A percentile compares a stretch with the other conserved stretches of the same genome.
Evolutionary conservation across 2,329 filamentous ascomycete genomes (phyloP).

Genomic region (Apiospora saccharicola): DNA sequence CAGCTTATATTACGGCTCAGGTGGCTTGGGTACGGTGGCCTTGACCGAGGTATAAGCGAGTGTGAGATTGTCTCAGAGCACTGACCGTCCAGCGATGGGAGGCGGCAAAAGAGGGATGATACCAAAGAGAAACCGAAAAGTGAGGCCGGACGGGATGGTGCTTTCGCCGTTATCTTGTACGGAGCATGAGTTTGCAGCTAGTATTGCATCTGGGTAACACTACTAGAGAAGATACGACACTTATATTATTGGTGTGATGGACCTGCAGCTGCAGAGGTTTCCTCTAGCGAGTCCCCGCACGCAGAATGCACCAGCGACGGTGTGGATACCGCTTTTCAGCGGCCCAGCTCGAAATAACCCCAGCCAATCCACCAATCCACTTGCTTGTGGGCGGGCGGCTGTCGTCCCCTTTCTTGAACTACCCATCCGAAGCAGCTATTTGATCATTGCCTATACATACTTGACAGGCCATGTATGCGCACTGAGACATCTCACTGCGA

Average conservation of each 20-base stretch:
- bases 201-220: neutral
- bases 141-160: neutral
- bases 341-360: neutral
- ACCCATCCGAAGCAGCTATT: too few species aligned
- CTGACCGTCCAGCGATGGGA: neutral
- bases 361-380: too few species aligned
- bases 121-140: neutral
- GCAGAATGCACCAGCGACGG: neutral
- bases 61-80: neutral
- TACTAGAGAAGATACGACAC: neutral
- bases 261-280: neutral
- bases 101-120: neutral
- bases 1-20: neutral
- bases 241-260: neutral
- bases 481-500: neutral
- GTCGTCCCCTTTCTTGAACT: neutral
- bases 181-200: neutral
- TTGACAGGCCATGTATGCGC: neutral
- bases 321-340: neutral
- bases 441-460: too few species aligned
- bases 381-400: too few species aligned
- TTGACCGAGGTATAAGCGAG: neutral
- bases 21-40: neutral
- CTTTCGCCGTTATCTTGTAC: neutral
- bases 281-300: neutral